Evolutionary conservation across 768 basidiomycete species (phyloP).

Genomic region (Botryobasidium botryosum): DNA sequence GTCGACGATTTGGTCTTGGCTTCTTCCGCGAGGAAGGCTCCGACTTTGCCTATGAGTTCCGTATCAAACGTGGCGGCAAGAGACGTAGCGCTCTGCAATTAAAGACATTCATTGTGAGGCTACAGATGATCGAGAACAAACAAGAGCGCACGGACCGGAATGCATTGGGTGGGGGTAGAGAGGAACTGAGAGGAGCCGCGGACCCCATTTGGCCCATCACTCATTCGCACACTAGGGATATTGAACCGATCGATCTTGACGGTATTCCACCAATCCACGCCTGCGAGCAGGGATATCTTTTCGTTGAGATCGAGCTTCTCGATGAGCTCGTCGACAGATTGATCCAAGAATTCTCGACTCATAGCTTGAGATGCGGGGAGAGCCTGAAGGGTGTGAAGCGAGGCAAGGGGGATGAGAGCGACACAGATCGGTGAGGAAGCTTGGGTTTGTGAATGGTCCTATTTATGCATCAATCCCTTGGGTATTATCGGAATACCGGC

Average conservation of each 20-base stretch:
- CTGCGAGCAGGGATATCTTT: slow-evolving; percentile 52
- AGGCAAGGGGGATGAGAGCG: too few relatives aligned
- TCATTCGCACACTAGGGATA: slow-evolving; percentile 36
- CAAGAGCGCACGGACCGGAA: slow-evolving; percentile 32
- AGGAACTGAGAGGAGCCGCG: slow-evolving; percentile 3
- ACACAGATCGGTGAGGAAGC: too few relatives aligned
- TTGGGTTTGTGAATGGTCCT: too few relatives aligned
- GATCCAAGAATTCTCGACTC: too few relatives aligned
- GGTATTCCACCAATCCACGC: slow-evolving; percentile 67
- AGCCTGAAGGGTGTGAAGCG: too few relatives aligned
- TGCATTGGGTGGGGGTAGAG: slow-evolving; percentile 48
- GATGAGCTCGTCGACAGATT: slow-evolving; percentile 43
- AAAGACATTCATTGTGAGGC: neutral
- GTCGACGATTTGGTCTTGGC: slow-evolving; percentile 54
- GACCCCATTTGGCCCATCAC: slow-evolving; percentile 61
- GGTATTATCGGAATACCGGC: too few relatives aligned
- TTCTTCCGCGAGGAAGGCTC: slow-evolving; percentile 47
- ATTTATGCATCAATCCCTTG: too few relatives aligned
- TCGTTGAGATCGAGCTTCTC: slow-evolving; percentile 57
- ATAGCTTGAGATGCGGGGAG: too few relatives aligned
- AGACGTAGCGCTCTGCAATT: slow-evolving; percentile 41
- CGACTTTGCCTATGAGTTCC: slow-evolving; percentile 43
- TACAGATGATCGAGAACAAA: neutral
- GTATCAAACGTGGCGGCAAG: slow-evolving; percentile 62
- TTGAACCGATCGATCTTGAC: slow-evolving; percentile 45